These are phyloP conservation scores for Phytophthora kernoviae DNA, from an alignment of 352 stramenopile species.

Conservation along the genomic window DNA sequence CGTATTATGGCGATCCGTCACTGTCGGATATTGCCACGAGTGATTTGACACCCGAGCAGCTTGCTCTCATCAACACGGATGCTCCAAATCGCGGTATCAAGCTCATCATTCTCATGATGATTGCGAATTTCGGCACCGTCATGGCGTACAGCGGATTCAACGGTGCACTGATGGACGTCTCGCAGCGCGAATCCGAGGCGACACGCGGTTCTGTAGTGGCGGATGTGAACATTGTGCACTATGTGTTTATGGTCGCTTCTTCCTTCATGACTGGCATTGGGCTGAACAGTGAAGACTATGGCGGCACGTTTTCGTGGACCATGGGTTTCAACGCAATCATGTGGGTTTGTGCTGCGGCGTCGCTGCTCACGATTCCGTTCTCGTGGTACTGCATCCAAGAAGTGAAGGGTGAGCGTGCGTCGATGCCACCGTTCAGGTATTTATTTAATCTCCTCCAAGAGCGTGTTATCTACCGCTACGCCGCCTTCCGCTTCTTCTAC, in stretches of 20 bases:
- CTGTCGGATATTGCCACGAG: constrained; percentile 24
- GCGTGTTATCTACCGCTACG: constrained; percentile 49
- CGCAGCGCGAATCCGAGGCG: constrained; percentile 55
- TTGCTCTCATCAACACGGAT: constrained; percentile 42
- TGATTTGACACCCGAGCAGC: constrained; percentile 40
- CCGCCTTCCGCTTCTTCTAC: constrained; percentile 50
- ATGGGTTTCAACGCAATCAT: constrained; percentile 66
- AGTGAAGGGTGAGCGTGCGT: constrained; percentile 22
- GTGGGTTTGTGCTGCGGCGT: constrained; percentile 34
- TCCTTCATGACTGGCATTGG: constrained; percentile 48
- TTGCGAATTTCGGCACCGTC: constrained; percentile 78
- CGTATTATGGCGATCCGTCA: constrained; percentile 44
- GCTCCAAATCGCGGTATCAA: constrained; percentile 45
- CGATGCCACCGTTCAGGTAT: constrained; percentile 30
- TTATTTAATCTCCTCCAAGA: constrained; percentile 50
- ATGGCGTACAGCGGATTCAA: constrained; percentile 75
- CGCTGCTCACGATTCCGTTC: constrained; percentile 36
- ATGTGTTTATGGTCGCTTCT: constrained; percentile 43
- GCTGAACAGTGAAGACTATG: constrained; percentile 52
- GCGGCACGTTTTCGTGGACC: constrained; percentile 49
- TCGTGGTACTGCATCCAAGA: constrained; percentile 49
- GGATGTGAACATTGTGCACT: constrained; percentile 35
- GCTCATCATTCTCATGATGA: constrained; percentile 66
- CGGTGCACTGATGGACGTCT: constrained; percentile 56
- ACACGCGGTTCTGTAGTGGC: constrained; percentile 45